Evolutionary conservation across 2,329 filamentous ascomycete genomes (phyloP), one percentile per base, ranked within the genome.

Genomic region (Talaromyces piceae): DNA sequence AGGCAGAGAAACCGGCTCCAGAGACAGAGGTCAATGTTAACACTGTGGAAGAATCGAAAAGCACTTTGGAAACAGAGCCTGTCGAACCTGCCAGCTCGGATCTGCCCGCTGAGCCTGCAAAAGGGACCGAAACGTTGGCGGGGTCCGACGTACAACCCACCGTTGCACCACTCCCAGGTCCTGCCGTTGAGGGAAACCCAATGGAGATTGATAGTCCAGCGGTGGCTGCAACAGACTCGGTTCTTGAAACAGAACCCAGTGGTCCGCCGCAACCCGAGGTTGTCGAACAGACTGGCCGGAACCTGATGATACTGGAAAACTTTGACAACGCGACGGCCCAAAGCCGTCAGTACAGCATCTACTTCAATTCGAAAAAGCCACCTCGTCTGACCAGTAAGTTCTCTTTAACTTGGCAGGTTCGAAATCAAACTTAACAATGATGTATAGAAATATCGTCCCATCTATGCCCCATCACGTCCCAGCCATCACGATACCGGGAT

Each of bases 391-490:
- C 68, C 58, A 79, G 73, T 76, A 16, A 43, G 39, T 71, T 53
- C 43, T 22, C 39, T 23, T 23, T 28, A 9, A n/a, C 2, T 41
- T 9, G 20, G 11, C 25, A 5, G 57, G 13, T 13, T 56, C 41
- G 44, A 26, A 23, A 22, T n/a, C 22, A 8, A 18, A 3, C 49
- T 57, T 57, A 56, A 58, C 45, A 16, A 41, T 7, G 30, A 8
- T 18, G 3, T 11, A 47, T 44, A 75, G 72, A 73, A 70, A 71
- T 64, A 55, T 70, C 61, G 50, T 68, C 66, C 55, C 72, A 77
- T 41, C 74, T 84, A 27, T 98, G 93, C 67, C 85, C 84, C 45
- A 91, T 97, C 63, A 96, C 89, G 1, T 86, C 85, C 61, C 80
- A 84, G 49, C 81, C 84, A 4, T 93, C 91, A 11, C 82, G 82